Evolutionary conservation across 257 asterid species (phyloP).

Genomic region (Solanum medicagineum): DNA sequence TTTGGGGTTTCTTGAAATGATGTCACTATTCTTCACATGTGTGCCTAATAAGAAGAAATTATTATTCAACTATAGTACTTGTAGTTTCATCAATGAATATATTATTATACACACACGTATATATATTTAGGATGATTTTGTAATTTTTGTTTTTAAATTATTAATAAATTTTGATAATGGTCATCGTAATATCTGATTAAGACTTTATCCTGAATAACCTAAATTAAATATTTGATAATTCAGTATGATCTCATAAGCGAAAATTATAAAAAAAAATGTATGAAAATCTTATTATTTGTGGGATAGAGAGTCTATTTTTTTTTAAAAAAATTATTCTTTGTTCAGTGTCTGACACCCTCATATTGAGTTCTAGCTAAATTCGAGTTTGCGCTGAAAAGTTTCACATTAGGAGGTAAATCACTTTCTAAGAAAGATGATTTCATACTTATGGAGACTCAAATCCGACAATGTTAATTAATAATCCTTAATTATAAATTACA

Average conservation of each 20-base stretch:
- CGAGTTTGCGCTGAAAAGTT: neutral
- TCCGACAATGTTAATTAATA: rapidly evolving
- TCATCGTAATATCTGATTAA: neutral
- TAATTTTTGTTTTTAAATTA: neutral
- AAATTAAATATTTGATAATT: no score
- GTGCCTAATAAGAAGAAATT: neutral
- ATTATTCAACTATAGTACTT: neutral
- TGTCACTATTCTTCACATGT: neutral
- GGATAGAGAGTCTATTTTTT: no score
- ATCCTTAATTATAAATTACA: neutral
- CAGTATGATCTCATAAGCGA: no score
- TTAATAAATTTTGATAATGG: neutral
- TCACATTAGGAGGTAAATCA: rapidly evolving
- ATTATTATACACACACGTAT: neutral
- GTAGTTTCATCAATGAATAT: neutral
- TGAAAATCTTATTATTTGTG: no score
- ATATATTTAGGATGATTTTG: neutral
- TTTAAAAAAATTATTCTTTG: no score
- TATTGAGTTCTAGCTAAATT: rapidly evolving
- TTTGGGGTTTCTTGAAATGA: neutral
- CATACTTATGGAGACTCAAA: rapidly evolving
- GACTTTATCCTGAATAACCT: neutral
- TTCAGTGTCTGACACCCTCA: no score
- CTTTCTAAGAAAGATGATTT: neutral
- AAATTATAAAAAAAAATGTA: neutral